Base-by-base conservation (phyloP, 495 filamentous ascomycete genomes). In the Penicillium paradoxum region DNA sequence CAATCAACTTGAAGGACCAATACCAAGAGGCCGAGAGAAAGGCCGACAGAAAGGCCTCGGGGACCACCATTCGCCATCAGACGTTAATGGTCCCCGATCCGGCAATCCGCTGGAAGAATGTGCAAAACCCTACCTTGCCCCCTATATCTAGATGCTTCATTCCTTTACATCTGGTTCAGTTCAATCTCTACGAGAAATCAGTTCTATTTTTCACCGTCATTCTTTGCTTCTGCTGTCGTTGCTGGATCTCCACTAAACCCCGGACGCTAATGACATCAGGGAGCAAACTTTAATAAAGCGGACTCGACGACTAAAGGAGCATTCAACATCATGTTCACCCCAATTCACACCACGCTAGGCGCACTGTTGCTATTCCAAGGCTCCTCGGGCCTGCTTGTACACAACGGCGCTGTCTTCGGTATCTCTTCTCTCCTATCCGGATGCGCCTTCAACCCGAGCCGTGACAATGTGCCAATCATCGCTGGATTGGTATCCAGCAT, bases 341-440 rank as follows among this genome's bases (percentile, higher is more conserved):
- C 81, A 0, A 45, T 83, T 10, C 71, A 82, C 49, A 80, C 81
- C 6, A 71, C 76, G 9, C 51, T 83, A 10, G 81, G 81, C 4
- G 79, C 81, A 1, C 51, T 83, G 2, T 59, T 84, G 33, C 69
- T 84, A 40, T 78, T 76, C 57, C 73, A 80, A 49, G 71, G 75
- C 30, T 80, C 79, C 0, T 76, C 76, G 1, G 67, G 70, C 15
- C 68, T 83, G 0, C 76, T 84, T n/a, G 52, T 75, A 22, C 73
- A 77, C 40, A 83, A 79, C 61, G 80, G 80, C 15, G 62, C 67
- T 3, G 65, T 82, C 5, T 72, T 84, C 27, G 81, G 81, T n/a
- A 74, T 77, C 36, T 82, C 79, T 19, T 78, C 76, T 7, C 62
- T 79, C 3, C 54, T 82, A 6, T 69, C 74, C 2, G 67, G 68